These are phyloP conservation scores for Actinomucor elegans DNA, from an alignment of 371 early-diverging fungal species.

Conservation along the genomic window DNA sequence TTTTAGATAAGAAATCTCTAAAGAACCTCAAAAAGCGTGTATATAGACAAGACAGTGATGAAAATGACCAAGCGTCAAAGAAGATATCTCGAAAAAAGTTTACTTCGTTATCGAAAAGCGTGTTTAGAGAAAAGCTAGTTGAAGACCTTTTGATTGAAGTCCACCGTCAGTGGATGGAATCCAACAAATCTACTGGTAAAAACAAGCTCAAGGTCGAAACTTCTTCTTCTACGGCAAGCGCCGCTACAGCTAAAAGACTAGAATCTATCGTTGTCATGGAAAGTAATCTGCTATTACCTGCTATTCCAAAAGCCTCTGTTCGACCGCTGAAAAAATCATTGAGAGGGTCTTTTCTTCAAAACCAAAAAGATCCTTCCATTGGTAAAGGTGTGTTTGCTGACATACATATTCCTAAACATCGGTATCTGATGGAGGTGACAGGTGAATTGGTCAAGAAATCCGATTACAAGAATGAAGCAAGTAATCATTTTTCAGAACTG, in stretches of 20 bases:
- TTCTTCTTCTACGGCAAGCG: background rate
- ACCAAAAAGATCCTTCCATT: slow-evolving; percentile 8
- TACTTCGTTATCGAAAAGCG: slow-evolving; percentile 2
- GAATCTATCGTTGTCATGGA: slow-evolving; percentile 24
- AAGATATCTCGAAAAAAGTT: background rate
- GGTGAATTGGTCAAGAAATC: slow-evolving; percentile 74
- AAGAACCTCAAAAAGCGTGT: slow-evolving; percentile 1
- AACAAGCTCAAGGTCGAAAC: slow-evolving; percentile 10
- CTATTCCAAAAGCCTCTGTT: slow-evolving; percentile 23
- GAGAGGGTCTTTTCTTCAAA: slow-evolving; percentile 17
- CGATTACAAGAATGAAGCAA: slow-evolving; percentile 59
- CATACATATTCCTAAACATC: slow-evolving; percentile 51
- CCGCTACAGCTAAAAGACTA: slow-evolving; percentile 4
- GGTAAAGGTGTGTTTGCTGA: slow-evolving; percentile 74
- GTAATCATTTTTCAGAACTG: slow-evolving; percentile 59
- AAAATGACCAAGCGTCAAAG: slow-evolving; percentile 1
- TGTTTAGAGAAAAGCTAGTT: slow-evolving; percentile 10
- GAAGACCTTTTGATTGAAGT: slow-evolving; percentile 15
- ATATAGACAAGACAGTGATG: background rate
- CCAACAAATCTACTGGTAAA: slow-evolving; percentile 1
- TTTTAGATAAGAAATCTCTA: too few species aligned
- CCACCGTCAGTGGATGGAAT: slow-evolving; percentile 21
- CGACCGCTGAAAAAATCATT: slow-evolving; percentile 15
- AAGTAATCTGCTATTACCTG: slow-evolving; percentile 11
- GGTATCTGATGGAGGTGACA: slow-evolving; percentile 71